A percentile compares a stretch with the other conserved stretches of the same genome.
Evolutionary conservation across 2,329 filamentous ascomycete species (phyloP).

Genomic region (Scolecobasidium constrictum): DNA sequence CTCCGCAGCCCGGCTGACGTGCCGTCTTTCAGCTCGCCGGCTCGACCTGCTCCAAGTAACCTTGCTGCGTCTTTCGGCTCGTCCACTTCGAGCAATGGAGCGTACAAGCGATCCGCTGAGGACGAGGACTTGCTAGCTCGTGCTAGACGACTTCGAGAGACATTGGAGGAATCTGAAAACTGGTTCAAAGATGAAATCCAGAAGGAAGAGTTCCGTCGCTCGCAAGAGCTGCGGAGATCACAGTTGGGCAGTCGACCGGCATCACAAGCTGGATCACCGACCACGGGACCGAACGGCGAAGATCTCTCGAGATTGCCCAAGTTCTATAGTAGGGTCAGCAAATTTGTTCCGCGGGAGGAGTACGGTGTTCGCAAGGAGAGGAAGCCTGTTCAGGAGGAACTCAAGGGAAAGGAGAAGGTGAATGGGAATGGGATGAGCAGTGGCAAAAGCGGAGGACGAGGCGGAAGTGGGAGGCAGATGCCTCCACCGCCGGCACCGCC

Average conservation of each 20-base stretch:
- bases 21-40: background rate
- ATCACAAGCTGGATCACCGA: background rate
- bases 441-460: background rate
- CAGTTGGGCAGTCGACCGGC: background rate
- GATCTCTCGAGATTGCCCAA: background rate
- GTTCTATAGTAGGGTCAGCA: conserved; percentile 5
- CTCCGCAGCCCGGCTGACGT: background rate
- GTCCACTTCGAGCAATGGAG: background rate
- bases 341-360: conserved; percentile 7
- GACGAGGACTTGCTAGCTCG: conserved; percentile 5
- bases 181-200: conserved; percentile 2
- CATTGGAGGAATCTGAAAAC: conserved; percentile 2
- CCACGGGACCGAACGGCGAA: background rate
- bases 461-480: background rate
- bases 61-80: background rate
- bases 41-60: background rate
- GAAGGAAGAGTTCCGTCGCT: background rate
- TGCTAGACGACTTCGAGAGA: background rate
- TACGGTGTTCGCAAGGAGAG: conserved; percentile 8
- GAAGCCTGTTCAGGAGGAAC: background rate
- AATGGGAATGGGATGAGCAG: background rate
- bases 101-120: background rate
- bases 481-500: background rate
- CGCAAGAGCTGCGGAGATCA: conserved; percentile 1
- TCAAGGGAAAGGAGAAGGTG: conserved; percentile 2